Conservation (phyloP, 768 basidiomycete genomes). For the Boletus huronensis region DNA sequence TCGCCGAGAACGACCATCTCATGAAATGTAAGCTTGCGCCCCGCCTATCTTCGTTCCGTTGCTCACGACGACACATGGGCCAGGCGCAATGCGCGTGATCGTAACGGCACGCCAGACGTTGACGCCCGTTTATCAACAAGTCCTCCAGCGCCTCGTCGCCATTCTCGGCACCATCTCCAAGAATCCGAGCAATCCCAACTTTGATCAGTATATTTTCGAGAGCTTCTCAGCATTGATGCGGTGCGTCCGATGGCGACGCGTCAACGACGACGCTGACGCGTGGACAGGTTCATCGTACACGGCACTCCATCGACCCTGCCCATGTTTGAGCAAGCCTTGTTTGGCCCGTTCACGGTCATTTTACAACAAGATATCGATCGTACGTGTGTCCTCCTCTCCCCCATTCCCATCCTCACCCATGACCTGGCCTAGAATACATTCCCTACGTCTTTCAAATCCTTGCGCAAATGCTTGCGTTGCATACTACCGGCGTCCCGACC, state of each 20-base stretch:
- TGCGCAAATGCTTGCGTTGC: constrained; percentile 90
- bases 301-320: constrained; percentile 63
- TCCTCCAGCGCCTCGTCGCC: constrained; percentile 69
- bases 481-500: constrained; percentile 58
- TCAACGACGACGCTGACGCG: background rate
- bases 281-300: constrained; percentile 73
- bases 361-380: constrained; percentile 92
- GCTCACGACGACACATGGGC: background rate
- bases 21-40: constrained; percentile 78
- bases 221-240: constrained; percentile 91
- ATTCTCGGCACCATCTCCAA: constrained; percentile 88
- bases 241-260: constrained; percentile 36
- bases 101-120: constrained; percentile 82
- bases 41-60: background rate
- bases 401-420: background rate
- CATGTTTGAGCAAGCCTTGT: constrained; percentile 76
- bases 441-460: constrained; percentile 97
- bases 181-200: constrained; percentile 96
- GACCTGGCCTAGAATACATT: constrained; percentile 65
- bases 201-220: constrained; percentile 98
- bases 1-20: constrained; percentile 95
- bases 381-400: constrained; percentile 33
- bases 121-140: constrained; percentile 59
- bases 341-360: constrained; percentile 84
- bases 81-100: constrained; percentile 94